These are phyloP conservation scores for Brasenia schreberi DNA, from an alignment of 164 flowering plant genomes.

Conservation along the genomic window DNA sequence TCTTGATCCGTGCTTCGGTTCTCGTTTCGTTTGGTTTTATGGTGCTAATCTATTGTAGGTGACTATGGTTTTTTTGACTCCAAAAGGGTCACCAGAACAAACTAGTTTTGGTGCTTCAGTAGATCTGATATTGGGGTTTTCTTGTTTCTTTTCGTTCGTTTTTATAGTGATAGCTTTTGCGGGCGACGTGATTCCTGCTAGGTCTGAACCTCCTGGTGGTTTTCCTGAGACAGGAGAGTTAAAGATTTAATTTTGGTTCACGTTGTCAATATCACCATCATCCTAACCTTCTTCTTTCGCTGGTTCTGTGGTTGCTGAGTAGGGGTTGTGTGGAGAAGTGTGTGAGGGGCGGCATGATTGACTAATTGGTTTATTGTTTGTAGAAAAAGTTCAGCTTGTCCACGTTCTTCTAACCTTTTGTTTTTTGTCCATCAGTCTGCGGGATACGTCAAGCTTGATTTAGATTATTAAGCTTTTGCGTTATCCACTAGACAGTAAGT, in stretches of 20 bases:
- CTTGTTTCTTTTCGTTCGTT: not conserved
- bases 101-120: not conserved
- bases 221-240: not conserved
- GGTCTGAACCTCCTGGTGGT: not conserved
- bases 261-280: no score
- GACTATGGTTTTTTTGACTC: not conserved
- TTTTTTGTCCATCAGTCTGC: no score
- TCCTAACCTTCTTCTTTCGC: not conserved
- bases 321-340: no score
- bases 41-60: not conserved
- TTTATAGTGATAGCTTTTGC: not conserved
- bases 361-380: no score
- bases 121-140: not conserved
- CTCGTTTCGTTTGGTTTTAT: no score
- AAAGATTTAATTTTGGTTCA: not conserved
- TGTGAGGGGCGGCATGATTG: no score
- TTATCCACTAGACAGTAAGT: no score
- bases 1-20: not conserved
- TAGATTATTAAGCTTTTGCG: no score
- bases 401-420: no score
- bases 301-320: no score
- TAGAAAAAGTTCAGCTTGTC: no score
- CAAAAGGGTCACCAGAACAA: not conserved
- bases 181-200: not conserved
- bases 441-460: no score